These are phyloP conservation scores for Globisporangium viniferum DNA, from an alignment of 352 stramenopile genomes.

Conservation along the genomic window DNA sequence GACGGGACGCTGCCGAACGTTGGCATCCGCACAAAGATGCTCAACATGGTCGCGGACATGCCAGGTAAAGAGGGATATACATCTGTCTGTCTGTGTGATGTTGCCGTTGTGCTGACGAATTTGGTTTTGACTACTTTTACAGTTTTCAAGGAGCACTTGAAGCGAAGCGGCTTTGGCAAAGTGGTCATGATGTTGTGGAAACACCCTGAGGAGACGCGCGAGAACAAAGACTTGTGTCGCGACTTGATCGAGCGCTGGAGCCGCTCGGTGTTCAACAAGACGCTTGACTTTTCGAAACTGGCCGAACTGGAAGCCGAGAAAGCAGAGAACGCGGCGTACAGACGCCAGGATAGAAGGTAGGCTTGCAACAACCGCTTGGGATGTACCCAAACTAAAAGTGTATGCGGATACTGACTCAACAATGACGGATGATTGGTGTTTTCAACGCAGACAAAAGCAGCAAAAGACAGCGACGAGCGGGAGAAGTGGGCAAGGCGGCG, in stretches of 20 bases:
- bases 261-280: slow-evolving; percentile 87
- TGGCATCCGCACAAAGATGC: slow-evolving; percentile 83
- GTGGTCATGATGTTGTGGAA: slow-evolving; percentile 88
- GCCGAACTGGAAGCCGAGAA: slow-evolving; percentile 84
- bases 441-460: slow-evolving; percentile 29
- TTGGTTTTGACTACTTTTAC: not conserved
- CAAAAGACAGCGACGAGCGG: slow-evolving; percentile 34
- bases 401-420: not conserved
- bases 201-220: slow-evolving; percentile 76
- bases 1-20: slow-evolving; percentile 77
- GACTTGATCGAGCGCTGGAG: slow-evolving; percentile 86
- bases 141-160: slow-evolving; percentile 89
- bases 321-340: slow-evolving; percentile 71
- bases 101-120: not conserved
- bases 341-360: slow-evolving; percentile 47
- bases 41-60: slow-evolving; percentile 76
- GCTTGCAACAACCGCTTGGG: not conserved
- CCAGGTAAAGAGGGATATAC: slow-evolving; percentile 33
- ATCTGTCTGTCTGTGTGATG: not conserved
- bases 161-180: slow-evolving; percentile 87
- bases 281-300: slow-evolving; percentile 83
- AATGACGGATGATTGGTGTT: not conserved
- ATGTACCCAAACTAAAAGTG: not conserved
- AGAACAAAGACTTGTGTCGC: slow-evolving; percentile 87
- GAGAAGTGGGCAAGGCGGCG: slow-evolving; percentile 27